A percentile compares a stretch with the other conserved stretches of the same genome.
Conservation (phyloP, 1,284 basidiomycete species). For the Marasmius tenuissimus region DNA sequence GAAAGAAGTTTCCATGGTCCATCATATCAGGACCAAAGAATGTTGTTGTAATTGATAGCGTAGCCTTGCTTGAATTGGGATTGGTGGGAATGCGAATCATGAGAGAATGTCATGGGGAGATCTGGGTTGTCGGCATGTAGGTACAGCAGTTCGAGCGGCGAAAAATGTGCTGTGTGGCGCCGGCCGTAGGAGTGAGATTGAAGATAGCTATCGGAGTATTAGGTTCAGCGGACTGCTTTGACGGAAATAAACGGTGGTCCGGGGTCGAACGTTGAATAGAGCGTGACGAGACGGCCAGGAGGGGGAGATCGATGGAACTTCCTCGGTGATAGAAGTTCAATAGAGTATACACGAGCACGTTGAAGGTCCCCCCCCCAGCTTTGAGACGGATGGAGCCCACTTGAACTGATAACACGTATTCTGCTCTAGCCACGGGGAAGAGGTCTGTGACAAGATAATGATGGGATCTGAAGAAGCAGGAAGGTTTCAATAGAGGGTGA, state of each 20-base stretch:
- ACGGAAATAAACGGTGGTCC: neutral
- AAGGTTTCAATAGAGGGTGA: too few species aligned
- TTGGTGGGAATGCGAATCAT: neutral
- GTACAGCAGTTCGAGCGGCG: neutral
- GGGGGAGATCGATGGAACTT: neutral
- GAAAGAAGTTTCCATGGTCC: too few species aligned
- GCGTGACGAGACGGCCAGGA: neutral
- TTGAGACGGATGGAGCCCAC: neutral
- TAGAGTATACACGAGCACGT: neutral
- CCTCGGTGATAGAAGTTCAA: constrained; percentile 4
- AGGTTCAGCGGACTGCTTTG: neutral
- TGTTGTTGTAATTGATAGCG: too few species aligned
- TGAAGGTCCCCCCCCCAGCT: neutral
- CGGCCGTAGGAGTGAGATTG: neutral
- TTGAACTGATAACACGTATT: neutral
- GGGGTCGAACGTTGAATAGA: neutral
- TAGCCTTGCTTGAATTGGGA: neutral
- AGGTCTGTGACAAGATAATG: too few species aligned
- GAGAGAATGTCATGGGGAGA: neutral
- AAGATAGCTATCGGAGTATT: neutral
- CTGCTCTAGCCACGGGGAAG: too few species aligned
- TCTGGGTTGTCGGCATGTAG: neutral
- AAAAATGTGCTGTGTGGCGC: neutral
- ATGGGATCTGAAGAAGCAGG: too few species aligned
- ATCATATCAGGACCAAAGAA: too few species aligned